Evolutionary conservation across 2,329 filamentous ascomycete genomes (phyloP), one percentile per base, ranked within the genome.

Genomic region (Fusarium sp.): DNA sequence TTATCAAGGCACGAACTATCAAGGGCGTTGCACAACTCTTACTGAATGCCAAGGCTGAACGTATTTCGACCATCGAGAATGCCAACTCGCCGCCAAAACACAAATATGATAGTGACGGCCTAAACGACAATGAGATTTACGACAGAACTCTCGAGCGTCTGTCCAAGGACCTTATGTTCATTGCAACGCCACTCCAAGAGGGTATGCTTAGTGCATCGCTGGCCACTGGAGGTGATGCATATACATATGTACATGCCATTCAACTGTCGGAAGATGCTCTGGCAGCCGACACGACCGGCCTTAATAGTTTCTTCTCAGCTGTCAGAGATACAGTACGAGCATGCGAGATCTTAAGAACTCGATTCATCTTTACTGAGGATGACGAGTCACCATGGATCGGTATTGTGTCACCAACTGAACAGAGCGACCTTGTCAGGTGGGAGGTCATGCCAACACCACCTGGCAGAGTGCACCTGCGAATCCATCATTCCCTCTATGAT

Each of bases 171-270:
- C 43, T 68, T 3, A 54, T 68, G 47, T 68, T 68, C 10, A 8
- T 68, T 2, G 58, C 64, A 7, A 68, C 65, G 1, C 65, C 65
- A 0, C 58, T 68, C 0, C 65, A 68, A 24, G 65, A 68, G 10
- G 58, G 65, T 5, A 68, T 68, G 65, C 52, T 68, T 2, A 68
- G 65, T 6, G 65, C 65, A 11, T 68, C 64, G 1, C 5, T 68
- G 1, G 43, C 65, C n/a, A 54, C 55, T 3, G 47, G 26, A 3
- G 23, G 44, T 9, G 31, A 68, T 8, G 65, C 65, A 12, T 68
- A 68, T 29, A 60, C 64, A 0, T 68, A 68, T 10, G 6, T 26
- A 1, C 65, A 68, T 21, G 37, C 58, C 8, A 50, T 68, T 1
- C 65, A 68, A 15, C 7, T 68, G 0, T 68, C 65, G 5, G 20